phyloP scores from a whole-genome alignment of 164 flowering plant species.

The Cinnamomum micranthum region DNA sequence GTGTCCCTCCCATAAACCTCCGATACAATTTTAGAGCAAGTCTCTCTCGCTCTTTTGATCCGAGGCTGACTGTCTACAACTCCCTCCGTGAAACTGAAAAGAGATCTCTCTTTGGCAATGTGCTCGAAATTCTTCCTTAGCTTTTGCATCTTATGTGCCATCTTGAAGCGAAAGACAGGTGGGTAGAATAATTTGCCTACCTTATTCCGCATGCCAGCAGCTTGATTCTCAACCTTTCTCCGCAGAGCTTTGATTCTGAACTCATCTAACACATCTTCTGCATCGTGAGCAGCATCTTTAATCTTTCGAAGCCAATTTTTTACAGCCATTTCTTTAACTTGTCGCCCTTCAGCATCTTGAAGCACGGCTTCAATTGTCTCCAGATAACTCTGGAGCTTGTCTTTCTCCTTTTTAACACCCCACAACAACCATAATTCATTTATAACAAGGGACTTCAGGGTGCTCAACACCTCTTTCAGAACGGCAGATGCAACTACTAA shows the following conservation, averaged over 20 bases:
- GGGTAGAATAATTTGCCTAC: neutral
- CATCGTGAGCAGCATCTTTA: constrained; percentile 8
- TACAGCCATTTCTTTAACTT: constrained; percentile 13
- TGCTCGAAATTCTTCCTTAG: neutral
- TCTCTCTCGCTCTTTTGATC: neutral
- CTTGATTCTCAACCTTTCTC: neutral
- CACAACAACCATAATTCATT: no score
- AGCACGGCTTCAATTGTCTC: neutral
- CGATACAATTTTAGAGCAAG: neutral
- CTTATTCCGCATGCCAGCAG: neutral
- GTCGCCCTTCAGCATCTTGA: constrained; percentile 27
- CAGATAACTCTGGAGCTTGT: no score
- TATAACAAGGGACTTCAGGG: no score
- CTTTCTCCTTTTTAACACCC: no score
- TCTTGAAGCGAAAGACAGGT: neutral
- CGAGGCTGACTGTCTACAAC: no score
- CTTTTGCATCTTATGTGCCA: neutral
- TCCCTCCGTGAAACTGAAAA: neutral
- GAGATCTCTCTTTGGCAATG: neutral
- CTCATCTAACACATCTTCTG: constrained; percentile 5
- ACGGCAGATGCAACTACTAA: neutral
- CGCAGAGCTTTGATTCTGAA: neutral
- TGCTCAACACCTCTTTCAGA: no score
- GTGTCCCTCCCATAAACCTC: constrained; percentile 12
- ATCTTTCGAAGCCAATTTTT: constrained; percentile 8